A percentile compares a stretch with the other conserved stretches of the same genome.
phyloP scores from a whole-genome alignment of 2,329 filamentous ascomycete species.

The Colletotrichum godetiae region DNA sequence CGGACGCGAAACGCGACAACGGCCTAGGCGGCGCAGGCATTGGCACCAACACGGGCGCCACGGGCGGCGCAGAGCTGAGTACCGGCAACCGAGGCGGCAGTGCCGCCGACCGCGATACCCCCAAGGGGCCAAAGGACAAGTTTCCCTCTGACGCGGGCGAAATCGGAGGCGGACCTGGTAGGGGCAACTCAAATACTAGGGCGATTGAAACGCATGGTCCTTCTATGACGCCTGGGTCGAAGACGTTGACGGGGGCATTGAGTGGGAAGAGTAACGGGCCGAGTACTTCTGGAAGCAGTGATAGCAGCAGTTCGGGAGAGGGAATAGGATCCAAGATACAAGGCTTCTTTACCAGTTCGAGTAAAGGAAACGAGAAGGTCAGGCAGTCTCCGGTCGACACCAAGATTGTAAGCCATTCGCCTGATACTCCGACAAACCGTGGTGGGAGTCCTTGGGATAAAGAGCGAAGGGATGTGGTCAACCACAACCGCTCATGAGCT shows the following conservation, averaged over 20 bases:
- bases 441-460: slow-evolving; percentile 35
- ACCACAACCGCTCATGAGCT: neutral
- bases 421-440: slow-evolving; percentile 34
- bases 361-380: slow-evolving; percentile 27
- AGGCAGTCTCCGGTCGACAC: slow-evolving; percentile 26
- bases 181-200: slow-evolving; percentile 43
- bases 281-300: neutral
- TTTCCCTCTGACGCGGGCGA: slow-evolving; percentile 48
- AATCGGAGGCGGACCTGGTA: slow-evolving; percentile 46
- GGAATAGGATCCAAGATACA: slow-evolving; percentile 30
- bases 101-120: slow-evolving; percentile 38
- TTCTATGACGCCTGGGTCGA: neutral
- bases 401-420: slow-evolving; percentile 25
- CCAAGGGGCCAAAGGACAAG: slow-evolving; percentile 42
- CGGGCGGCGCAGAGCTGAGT: slow-evolving; percentile 45
- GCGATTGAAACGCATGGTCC: slow-evolving; percentile 39
- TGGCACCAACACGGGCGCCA: slow-evolving; percentile 41
- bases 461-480: slow-evolving; percentile 29
- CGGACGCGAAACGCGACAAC: slow-evolving; percentile 44
- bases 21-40: slow-evolving; percentile 46
- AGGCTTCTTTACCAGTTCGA: slow-evolving; percentile 41
- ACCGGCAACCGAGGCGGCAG: slow-evolving; percentile 35
- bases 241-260: neutral
- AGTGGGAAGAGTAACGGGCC: neutral
- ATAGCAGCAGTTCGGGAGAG: neutral